These are phyloP conservation scores for Picea sitchensis DNA, from an alignment of 75 land plant species.

Conservation along the genomic window DNA sequence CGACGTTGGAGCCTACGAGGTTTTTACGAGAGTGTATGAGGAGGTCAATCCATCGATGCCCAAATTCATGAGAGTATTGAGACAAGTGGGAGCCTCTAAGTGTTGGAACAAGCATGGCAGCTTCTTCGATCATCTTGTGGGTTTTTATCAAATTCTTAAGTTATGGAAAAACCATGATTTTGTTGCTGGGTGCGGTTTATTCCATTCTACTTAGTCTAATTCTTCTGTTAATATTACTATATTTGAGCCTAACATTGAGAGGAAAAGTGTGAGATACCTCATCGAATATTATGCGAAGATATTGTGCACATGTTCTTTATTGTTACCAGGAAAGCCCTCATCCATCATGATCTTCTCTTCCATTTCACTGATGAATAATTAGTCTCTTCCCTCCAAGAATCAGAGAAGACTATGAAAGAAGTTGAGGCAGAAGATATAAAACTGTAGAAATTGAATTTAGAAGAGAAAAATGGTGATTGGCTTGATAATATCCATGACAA, in stretches of 20 bases:
- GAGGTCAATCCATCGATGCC: too few species aligned
- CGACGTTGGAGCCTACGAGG: too few species aligned
- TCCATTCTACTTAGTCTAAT: constrained; percentile 93
- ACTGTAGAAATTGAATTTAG: background rate
- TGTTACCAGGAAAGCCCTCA: constrained; percentile 74
- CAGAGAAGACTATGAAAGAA: constrained; percentile 11
- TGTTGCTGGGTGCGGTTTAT: constrained; percentile 78
- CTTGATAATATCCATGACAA: constrained; percentile 12
- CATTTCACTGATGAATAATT: constrained; percentile 62
- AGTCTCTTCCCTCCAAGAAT: constrained; percentile 29
- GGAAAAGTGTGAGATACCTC: constrained; percentile 41
- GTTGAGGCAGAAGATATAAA: background rate
- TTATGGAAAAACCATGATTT: constrained; percentile 63
- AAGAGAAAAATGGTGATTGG: constrained; percentile 13
- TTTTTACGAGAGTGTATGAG: too few species aligned
- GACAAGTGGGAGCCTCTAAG: too few species aligned
- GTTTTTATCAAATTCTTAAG: constrained; percentile 73
- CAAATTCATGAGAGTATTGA: too few species aligned
- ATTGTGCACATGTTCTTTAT: constrained; percentile 83
- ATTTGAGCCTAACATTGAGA: constrained; percentile 56
- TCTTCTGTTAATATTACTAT: constrained; percentile 94
- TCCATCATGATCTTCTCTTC: constrained; percentile 71
- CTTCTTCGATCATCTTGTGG: constrained; percentile 77
- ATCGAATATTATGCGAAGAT: constrained; percentile 69
- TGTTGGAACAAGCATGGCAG: constrained; percentile 77